These are phyloP conservation scores for Xylariales sp. DNA, from an alignment of 2,329 filamentous ascomycete species.

Conservation along the genomic window DNA sequence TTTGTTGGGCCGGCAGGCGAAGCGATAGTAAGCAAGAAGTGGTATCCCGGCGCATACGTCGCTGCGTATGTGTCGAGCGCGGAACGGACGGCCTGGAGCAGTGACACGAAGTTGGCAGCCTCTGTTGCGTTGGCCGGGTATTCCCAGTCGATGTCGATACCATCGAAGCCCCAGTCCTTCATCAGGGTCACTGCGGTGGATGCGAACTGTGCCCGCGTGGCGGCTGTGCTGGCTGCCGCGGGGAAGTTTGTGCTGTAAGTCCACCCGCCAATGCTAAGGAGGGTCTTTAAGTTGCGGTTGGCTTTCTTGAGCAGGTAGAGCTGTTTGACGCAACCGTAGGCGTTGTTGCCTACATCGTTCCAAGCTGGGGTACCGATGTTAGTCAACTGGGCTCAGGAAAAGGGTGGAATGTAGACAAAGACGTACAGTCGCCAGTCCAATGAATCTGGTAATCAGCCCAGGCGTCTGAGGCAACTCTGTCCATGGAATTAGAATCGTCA, in stretches of 20 bases:
- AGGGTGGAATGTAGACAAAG: background rate
- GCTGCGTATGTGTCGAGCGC: constrained; percentile 46
- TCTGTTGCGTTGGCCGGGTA: constrained; percentile 34
- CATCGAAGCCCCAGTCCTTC: constrained; percentile 63
- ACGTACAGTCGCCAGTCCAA: constrained; percentile 60
- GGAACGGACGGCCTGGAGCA: constrained; percentile 38
- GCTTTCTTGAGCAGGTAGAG: constrained; percentile 71
- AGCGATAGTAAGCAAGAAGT: constrained; percentile 51
- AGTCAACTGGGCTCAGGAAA: no score
- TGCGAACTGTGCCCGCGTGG: constrained; percentile 64
- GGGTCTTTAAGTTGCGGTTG: constrained; percentile 71
- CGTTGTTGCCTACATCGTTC: constrained; percentile 63
- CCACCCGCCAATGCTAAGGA: constrained; percentile 82
- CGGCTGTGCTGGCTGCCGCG: constrained; percentile 56
- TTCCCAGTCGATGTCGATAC: constrained; percentile 37
- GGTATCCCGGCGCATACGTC: constrained; percentile 39
- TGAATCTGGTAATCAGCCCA: constrained; percentile 72
- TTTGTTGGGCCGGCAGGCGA: constrained; percentile 43
- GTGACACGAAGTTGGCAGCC: constrained; percentile 37
- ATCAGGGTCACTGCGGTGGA: constrained; percentile 63
- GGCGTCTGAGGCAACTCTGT: constrained; percentile 57
- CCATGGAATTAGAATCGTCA: background rate
- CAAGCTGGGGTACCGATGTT: constrained; percentile 35
- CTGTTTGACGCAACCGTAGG: constrained; percentile 79
- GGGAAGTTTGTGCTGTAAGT: constrained; percentile 77